Conservation (phyloP, 2,329 filamentous ascomycete genomes). For the Colletotrichum sp. region DNA sequence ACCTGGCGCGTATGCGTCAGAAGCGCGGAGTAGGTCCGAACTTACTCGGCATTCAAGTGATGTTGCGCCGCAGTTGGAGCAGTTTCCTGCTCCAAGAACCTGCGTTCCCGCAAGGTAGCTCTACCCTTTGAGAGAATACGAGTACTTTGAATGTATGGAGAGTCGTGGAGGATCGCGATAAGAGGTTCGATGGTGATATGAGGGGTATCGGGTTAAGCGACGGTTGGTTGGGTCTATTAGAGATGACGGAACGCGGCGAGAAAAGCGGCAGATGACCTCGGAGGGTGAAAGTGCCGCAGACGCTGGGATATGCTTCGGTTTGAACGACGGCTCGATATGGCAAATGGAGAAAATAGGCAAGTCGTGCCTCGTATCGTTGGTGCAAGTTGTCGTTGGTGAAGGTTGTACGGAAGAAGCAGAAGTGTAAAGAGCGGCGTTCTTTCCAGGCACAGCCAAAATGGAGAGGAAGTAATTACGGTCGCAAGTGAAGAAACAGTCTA, state of each 20-base stretch:
- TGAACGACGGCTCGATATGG: not conserved
- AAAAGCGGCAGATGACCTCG: constrained; percentile 9
- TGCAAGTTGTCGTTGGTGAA: constrained; percentile 4
- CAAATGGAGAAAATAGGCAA: not conserved
- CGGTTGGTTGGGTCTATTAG: constrained; percentile 9
- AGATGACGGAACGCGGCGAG: not conserved
- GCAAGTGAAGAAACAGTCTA: constrained; percentile 9
- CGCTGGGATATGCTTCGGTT: not conserved
- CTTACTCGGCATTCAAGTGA: constrained; percentile 25
- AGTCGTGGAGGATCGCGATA: not conserved
- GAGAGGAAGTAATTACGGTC: constrained; percentile 14
- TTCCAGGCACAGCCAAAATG: constrained; percentile 17
- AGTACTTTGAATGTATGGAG: not conserved
- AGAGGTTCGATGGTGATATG: not conserved
- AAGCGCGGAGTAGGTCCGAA: not conserved
- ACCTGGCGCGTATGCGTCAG: not conserved
- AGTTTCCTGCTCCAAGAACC: constrained; percentile 21
- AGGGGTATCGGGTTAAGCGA: not conserved
- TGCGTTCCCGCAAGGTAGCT: constrained; percentile 21
- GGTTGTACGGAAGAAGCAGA: constrained; percentile 16
- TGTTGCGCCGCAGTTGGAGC: constrained; percentile 23
- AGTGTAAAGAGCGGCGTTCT: constrained; percentile 16
- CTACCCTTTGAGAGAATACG: not conserved
- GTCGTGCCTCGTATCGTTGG: not conserved
- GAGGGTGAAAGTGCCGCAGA: not conserved